Base-by-base conservation (phyloP, 805 yeast genomes). In the Diddensiella santjacobensis region DNA sequence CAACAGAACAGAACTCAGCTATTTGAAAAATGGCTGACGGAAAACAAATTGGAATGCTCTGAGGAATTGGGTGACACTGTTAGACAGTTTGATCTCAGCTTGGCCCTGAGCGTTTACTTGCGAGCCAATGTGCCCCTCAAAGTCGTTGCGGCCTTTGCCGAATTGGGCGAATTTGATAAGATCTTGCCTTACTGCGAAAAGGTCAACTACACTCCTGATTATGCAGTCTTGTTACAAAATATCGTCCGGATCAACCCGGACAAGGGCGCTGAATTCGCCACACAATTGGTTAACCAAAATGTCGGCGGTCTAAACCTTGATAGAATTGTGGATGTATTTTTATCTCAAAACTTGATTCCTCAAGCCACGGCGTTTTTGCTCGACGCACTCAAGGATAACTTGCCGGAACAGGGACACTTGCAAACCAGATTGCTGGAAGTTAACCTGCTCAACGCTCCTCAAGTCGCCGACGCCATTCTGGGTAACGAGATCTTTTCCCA, bases 51-150 rank as follows among this genome's bases (percentile, higher is more conserved):
- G 57, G 90, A 91, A 53, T 81, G 85, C 44, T 87, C 96, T n/a
- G 99, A 93, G 71, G 97, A 90, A 69, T 78, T 93, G 56, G 99
- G 99, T 72, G 99, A 93, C 65, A 78, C 89, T 62, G 93, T 93
- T 54, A 88, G 91, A 63, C 87, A 95, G 40, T 80, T 79, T 63
- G 97, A 91, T 59, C 71, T 85, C 11, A 79, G 90, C 23, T 74
- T 93, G 57, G 96, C 98, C 3, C 74, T 93, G 60, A 95, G 95
- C 20, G 90, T 95, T 54, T 93, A 91, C 68, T 74, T 89, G 62
- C 81, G 93, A 59, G 82, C 96, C 24, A 77, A 85, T 51, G 78
- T 79, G 42, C 90, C 93, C 56, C 78, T 87, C 55, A 93, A 93
- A 72, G 97, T 93, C 47, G 93, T 93, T 47, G 80, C 91, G 15